Evolutionary conservation across 1,284 basidiomycete genomes (phyloP).

Genomic region (Cutaneotrichosporon arboriforme): DNA sequence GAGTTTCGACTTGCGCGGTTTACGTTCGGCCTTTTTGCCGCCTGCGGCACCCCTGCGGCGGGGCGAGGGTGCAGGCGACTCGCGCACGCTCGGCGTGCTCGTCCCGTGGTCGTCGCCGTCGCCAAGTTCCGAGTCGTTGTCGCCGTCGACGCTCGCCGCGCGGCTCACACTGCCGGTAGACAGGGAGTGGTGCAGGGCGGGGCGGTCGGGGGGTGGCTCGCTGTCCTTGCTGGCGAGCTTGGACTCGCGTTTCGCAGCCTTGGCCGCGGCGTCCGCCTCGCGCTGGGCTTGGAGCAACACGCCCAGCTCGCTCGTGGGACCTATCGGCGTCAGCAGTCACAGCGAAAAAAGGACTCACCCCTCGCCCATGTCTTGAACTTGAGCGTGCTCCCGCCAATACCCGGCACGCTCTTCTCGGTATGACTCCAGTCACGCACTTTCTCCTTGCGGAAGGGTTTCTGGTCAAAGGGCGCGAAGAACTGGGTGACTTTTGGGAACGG

Average conservation of each 20-base stretch:
- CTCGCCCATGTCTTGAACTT: conserved; percentile 38
- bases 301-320: conserved; percentile 35
- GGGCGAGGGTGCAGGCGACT: conserved; percentile 11
- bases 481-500: conserved; percentile 40
- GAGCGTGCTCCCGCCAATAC: conserved; percentile 36
- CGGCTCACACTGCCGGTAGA: conserved; percentile 19
- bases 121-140: conserved; percentile 24
- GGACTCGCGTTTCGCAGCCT: conserved; percentile 16
- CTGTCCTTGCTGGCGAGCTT: conserved; percentile 12
- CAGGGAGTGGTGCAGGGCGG: conserved; percentile 6
- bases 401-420: conserved; percentile 23
- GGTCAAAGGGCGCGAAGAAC: conserved; percentile 37
- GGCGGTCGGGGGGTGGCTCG: conserved; percentile 16
- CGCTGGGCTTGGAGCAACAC: conserved; percentile 31
- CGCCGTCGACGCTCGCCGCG: conserved; percentile 9
- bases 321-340: conserved; percentile 21
- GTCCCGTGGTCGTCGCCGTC: conserved; percentile 28
- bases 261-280: conserved; percentile 30
- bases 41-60: not conserved
- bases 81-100: conserved; percentile 3
- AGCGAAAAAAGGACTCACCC: conserved; percentile 22
- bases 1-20: conserved; percentile 39
- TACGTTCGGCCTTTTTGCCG: conserved; percentile 6
- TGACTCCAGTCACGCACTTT: conserved; percentile 30
- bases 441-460: conserved; percentile 37